phyloP scores from a whole-genome alignment of 306 rosid species.

The Fragaria vesca region DNA sequence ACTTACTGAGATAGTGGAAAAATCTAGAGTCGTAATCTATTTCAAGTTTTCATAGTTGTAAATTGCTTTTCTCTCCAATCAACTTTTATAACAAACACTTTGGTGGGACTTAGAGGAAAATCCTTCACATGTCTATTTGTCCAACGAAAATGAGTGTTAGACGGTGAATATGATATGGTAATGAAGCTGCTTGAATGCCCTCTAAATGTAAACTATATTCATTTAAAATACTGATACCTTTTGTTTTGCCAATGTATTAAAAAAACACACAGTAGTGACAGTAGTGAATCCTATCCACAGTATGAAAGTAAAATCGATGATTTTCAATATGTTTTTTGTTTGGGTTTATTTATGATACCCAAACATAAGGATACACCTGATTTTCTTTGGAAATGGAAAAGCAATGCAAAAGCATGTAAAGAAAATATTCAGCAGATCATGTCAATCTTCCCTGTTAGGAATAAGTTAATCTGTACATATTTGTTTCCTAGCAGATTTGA shows the following conservation, averaged over 20 bases:
- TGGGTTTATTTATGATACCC: background rate
- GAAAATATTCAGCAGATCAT: too few species aligned
- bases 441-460: too few species aligned
- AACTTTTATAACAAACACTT: background rate
- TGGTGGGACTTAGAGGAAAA: background rate
- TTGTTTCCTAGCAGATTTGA: too few species aligned
- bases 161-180: background rate
- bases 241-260: too few species aligned
- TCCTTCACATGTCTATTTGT: background rate
- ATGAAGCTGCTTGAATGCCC: background rate
- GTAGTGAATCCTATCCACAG: background rate
- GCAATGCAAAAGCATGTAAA: too few species aligned
- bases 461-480: too few species aligned
- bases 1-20: too few species aligned
- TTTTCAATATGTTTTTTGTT: background rate
- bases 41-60: too few species aligned
- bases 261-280: background rate
- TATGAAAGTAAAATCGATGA: background rate
- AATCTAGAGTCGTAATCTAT: too few species aligned
- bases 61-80: background rate
- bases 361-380: background rate
- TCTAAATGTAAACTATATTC: background rate
- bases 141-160: background rate
- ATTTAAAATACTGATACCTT: background rate
- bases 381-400: background rate